Percentiles rank a stretch among this genome's conserved stretches.
Evolutionary conservation across 1,284 basidiomycete genomes (phyloP).

Genomic region (Pseudozyma thailandica): DNA sequence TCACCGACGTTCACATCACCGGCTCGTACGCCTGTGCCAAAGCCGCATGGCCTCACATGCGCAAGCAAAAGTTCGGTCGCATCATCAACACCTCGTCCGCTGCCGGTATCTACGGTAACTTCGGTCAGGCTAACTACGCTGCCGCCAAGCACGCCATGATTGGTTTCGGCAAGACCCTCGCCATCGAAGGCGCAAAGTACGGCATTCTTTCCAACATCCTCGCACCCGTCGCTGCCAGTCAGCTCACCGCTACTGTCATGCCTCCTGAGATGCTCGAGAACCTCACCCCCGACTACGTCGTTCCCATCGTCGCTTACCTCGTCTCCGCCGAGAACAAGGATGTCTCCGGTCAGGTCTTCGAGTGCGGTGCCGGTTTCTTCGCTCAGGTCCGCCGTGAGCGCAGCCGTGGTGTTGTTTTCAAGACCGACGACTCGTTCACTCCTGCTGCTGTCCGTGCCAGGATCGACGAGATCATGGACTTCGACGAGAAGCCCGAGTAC

Average conservation of each 20-base stretch:
- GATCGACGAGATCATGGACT: constrained; percentile 79
- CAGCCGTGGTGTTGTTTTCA: constrained; percentile 85
- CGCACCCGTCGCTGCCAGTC: constrained; percentile 91
- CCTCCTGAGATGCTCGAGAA: constrained; percentile 95
- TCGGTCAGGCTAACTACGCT: constrained; percentile 89
- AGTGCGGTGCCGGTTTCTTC: constrained; percentile 92
- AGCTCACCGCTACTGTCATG: constrained; percentile 94
- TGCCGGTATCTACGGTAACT: constrained; percentile 78
- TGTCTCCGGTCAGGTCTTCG: constrained; percentile 87
- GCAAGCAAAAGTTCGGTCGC: constrained; percentile 77
- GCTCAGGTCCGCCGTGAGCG: constrained; percentile 95
- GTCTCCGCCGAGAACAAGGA: constrained; percentile 69
- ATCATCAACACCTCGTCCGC: constrained; percentile 68
- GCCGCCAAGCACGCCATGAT: constrained; percentile 70
- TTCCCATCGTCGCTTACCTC: constrained; percentile 75
- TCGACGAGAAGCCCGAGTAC: constrained; percentile 77
- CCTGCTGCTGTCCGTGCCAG: constrained; percentile 78
- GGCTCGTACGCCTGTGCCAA: constrained; percentile 95
- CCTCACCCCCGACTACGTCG: constrained; percentile 92
- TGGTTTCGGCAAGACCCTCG: constrained; percentile 87
- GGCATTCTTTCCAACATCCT: constrained; percentile 88
- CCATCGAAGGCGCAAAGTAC: constrained; percentile 86
- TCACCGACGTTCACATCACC: constrained; percentile 90
- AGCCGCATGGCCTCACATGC: constrained; percentile 95
- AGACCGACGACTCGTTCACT: constrained; percentile 88